Evolutionary conservation across 1,139 yeast genomes (phyloP).

Genomic region (Saccharomyces hybrid): DNA sequence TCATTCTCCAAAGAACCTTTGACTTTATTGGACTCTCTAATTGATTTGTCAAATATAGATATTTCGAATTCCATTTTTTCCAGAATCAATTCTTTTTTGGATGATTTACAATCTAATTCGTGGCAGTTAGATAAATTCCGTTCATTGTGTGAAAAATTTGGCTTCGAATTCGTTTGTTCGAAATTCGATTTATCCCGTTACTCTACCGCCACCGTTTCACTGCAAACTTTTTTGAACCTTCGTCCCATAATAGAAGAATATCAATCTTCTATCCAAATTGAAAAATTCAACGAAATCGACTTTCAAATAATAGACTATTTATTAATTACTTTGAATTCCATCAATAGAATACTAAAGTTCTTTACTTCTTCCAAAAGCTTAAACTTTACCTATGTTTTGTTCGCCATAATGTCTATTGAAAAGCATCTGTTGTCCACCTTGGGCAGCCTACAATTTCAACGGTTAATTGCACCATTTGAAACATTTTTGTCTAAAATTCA

Average conservation of each 20-base stretch:
- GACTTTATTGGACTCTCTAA: constrained; percentile 7
- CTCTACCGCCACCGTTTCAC: constrained; percentile 11
- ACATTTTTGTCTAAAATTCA: constrained; percentile 6
- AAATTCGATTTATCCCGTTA: constrained; percentile 9
- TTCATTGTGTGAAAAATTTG: constrained; percentile 5
- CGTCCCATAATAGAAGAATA: constrained; percentile 8
- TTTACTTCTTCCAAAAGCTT: constrained; percentile 7
- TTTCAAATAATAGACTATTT: constrained; percentile 4
- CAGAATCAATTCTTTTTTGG: constrained; percentile 10
- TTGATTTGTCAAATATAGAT: constrained; percentile 8
- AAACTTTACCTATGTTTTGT: constrained; percentile 11
- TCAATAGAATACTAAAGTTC: constrained; percentile 10
- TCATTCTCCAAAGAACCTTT: background rate
- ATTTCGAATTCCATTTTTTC: constrained; percentile 10
- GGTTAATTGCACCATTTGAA: constrained; percentile 8
- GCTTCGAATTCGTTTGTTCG: constrained; percentile 2
- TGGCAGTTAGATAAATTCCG: constrained; percentile 15
- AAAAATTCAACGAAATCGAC: constrained; percentile 9
- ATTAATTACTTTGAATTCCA: constrained; percentile 6
- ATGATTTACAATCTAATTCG: constrained; percentile 10
- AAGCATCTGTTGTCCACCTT: constrained; percentile 9
- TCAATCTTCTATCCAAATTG: constrained; percentile 3
- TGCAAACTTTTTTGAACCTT: constrained; percentile 8
- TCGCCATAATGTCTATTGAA: constrained; percentile 11
- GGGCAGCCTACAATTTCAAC: constrained; percentile 5